Percentiles rank a stretch among this genome's conserved stretches.
These are phyloP conservation scores for Sutorius eximius DNA, from an alignment of 1,284 basidiomycete genomes.

Conservation along the genomic window DNA sequence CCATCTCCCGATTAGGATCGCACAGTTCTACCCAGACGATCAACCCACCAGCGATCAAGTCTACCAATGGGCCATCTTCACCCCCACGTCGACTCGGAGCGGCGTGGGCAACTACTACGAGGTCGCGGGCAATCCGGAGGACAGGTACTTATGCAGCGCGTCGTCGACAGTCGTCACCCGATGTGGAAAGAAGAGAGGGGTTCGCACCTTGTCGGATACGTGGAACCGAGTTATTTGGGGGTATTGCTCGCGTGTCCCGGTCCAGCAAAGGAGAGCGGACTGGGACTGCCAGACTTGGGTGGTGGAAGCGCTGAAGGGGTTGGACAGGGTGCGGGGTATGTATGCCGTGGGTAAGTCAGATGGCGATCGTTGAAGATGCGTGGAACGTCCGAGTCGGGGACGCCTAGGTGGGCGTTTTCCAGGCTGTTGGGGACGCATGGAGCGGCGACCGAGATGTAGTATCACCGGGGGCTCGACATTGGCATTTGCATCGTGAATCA, in stretches of 20 bases:
- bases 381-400: slow-evolving; percentile 25
- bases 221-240: slow-evolving; percentile 5
- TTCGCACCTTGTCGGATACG: slow-evolving; percentile 9
- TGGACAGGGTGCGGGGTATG: slow-evolving; percentile 3
- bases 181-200: slow-evolving; percentile 16
- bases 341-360: slow-evolving; percentile 13
- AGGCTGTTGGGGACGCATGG: neutral
- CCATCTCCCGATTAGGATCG: slow-evolving; percentile 17
- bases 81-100: slow-evolving; percentile 21
- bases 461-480: neutral
- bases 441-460: neutral
- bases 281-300: slow-evolving; percentile 28
- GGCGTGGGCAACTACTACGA: slow-evolving; percentile 27
- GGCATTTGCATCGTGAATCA: neutral
- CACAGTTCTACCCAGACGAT: slow-evolving; percentile 15
- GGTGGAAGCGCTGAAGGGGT: slow-evolving; percentile 11
- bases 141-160: slow-evolving; percentile 11
- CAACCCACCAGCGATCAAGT: slow-evolving; percentile 6
- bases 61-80: slow-evolving; percentile 27
- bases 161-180: slow-evolving; percentile 8
- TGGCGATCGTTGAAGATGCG: slow-evolving; percentile 15
- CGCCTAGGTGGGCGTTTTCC: neutral
- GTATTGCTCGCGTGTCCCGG: slow-evolving; percentile 10
- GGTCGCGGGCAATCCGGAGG: slow-evolving; percentile 14
- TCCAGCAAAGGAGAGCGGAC: slow-evolving; percentile 11